Evolutionary conservation across 73 alveolate species (phyloP).

Genomic region (Tetrahymena borealis): DNA sequence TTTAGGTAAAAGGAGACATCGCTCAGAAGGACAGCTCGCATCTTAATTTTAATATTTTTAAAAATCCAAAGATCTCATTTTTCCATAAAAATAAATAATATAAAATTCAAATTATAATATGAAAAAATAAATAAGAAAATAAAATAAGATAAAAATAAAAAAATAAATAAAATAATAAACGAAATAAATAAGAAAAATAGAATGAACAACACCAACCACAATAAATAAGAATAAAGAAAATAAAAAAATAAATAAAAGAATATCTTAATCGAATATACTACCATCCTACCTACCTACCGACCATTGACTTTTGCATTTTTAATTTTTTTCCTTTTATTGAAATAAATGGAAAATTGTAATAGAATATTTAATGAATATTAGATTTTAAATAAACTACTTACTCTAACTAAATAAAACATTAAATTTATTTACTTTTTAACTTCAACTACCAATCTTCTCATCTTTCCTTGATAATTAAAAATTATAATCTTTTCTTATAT

Average conservation of each 20-base stretch:
- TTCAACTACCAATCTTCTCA: too few relatives aligned
- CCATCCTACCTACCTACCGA: too few relatives aligned
- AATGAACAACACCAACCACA: background rate
- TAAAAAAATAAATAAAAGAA: background rate
- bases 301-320: too few relatives aligned
- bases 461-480: too few relatives aligned
- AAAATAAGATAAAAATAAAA: background rate
- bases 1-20: background rate
- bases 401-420: too few relatives aligned
- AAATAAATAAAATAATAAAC: background rate
- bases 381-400: too few relatives aligned
- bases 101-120: background rate
- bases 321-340: too few relatives aligned
- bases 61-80: slow-evolving; percentile 1
- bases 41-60: background rate
- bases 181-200: background rate
- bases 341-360: too few relatives aligned
- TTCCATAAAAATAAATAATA: background rate
- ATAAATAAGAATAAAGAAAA: background rate
- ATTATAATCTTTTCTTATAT: too few relatives aligned
- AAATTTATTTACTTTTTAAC: too few relatives aligned
- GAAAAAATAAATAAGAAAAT: background rate
- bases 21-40: slow-evolving; percentile 7
- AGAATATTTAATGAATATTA: too few relatives aligned
- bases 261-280: too few relatives aligned